phyloP scores from a whole-genome alignment of 345 rosid species.

The Lepidium aucheri region DNA sequence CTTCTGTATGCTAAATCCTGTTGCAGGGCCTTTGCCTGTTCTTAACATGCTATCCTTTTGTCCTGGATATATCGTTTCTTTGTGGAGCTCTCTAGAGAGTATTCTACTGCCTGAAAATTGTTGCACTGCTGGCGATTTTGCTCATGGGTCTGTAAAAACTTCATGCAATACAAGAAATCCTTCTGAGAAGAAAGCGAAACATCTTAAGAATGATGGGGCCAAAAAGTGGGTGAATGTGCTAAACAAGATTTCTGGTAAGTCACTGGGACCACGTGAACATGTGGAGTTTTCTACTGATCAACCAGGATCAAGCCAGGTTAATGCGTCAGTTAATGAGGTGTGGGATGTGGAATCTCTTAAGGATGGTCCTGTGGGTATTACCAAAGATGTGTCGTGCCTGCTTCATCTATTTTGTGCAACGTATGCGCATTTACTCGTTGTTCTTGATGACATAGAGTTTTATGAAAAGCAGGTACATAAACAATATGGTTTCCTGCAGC shows the following conservation, averaged over 20 bases:
- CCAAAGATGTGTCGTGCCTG: constrained; percentile 62
- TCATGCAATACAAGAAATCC: constrained; percentile 33
- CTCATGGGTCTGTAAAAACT: constrained; percentile 19
- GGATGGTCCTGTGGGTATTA: constrained; percentile 59
- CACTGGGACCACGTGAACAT: constrained; percentile 35
- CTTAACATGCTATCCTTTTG: constrained; percentile 89
- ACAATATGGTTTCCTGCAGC: constrained; percentile 1
- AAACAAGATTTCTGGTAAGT: constrained; percentile 71
- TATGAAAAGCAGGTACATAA: constrained; percentile 86
- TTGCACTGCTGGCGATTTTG: constrained; percentile 7
- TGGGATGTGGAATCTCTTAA: constrained; percentile 74
- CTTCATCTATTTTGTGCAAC: constrained; percentile 87
- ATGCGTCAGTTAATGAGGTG: constrained; percentile 37
- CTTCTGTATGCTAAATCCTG: constrained; percentile 52
- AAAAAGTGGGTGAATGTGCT: constrained; percentile 65
- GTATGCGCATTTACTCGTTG: constrained; percentile 83
- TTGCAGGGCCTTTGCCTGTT: constrained; percentile 61
- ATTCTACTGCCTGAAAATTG: constrained; percentile 36
- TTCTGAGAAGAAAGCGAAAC: constrained; percentile 41
- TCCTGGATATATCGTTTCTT: constrained; percentile 60
- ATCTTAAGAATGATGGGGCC: constrained; percentile 44
- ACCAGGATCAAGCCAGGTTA: constrained; percentile 31
- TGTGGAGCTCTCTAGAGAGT: constrained; percentile 64
- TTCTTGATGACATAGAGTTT: constrained; percentile 97
- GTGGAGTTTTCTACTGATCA: constrained; percentile 30